These are phyloP conservation scores for Pythium graminicola DNA, from an alignment of 352 stramenopile species.

Conservation along the genomic window DNA sequence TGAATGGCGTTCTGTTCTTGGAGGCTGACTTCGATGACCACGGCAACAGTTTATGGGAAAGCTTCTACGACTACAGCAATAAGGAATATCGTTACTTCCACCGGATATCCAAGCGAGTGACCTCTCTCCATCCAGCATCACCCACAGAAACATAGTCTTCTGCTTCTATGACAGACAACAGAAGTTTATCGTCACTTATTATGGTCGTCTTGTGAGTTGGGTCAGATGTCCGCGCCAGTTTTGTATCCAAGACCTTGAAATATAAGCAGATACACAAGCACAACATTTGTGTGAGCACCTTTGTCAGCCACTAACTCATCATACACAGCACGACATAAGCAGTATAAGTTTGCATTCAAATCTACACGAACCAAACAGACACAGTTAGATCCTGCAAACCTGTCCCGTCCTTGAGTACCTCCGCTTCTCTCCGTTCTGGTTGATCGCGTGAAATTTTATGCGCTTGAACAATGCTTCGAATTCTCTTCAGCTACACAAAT, in stretches of 20 bases:
- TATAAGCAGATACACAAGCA: not conserved
- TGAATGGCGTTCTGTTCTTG: conserved; percentile 22
- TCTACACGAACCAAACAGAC: conserved; percentile 25
- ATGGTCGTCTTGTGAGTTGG: too few species aligned
- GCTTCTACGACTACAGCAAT: conserved; percentile 57
- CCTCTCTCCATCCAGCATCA: conserved; percentile 1
- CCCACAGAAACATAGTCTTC: not conserved
- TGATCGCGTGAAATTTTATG: not conserved
- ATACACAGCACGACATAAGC: conserved; percentile 9
- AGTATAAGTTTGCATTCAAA: conserved; percentile 23
- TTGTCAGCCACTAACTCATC: not conserved
- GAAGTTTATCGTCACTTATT: too few species aligned
- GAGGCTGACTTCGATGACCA: conserved; percentile 47
- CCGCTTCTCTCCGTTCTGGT: not conserved
- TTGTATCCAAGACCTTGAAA: not conserved
- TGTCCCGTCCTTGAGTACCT: conserved; percentile 13
- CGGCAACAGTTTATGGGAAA: conserved; percentile 55
- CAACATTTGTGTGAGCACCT: too few species aligned
- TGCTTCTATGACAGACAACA: not conserved
- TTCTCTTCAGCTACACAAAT: conserved; percentile 18
- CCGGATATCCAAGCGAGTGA: conserved; percentile 55
- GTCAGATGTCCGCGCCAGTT: conserved; percentile 1
- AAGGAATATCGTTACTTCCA: conserved; percentile 62
- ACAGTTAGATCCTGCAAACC: conserved; percentile 18
- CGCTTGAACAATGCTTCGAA: not conserved